Conservation (phyloP, 306 rosid species). For the Glycyrrhiza uralensis region DNA sequence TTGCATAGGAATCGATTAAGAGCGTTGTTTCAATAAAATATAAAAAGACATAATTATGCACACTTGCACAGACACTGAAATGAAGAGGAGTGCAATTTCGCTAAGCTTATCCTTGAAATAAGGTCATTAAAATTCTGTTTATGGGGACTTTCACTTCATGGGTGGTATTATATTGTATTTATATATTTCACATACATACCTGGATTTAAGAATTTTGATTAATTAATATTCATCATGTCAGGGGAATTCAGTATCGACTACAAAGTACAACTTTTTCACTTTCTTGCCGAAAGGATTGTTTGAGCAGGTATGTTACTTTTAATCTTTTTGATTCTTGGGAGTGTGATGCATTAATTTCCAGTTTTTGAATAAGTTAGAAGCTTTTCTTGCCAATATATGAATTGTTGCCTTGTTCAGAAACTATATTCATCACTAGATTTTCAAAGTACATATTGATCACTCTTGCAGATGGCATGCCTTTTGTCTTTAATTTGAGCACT, state of each 20-base stretch:
- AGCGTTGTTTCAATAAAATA: background rate
- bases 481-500: background rate
- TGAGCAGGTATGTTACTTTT: constrained; percentile 72
- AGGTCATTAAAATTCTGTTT: background rate
- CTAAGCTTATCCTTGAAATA: background rate
- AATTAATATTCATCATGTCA: constrained; percentile 36
- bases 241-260: constrained; percentile 94
- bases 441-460: background rate
- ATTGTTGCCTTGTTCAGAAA: constrained; percentile 7
- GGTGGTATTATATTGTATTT: constrained; percentile 16
- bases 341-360: constrained; percentile 13
- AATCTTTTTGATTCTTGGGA: constrained; percentile 11
- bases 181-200: constrained; percentile 7
- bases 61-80: background rate
- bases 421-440: constrained; percentile 5
- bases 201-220: constrained; percentile 22
- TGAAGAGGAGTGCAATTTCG: background rate
- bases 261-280: constrained; percentile 81
- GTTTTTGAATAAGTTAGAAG: background rate
- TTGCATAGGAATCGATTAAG: background rate
- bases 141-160: background rate
- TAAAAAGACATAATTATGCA: background rate
- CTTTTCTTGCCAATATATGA: background rate
- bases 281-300: constrained; percentile 88
- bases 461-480: background rate